Evolutionary conservation across 2,329 filamentous ascomycete species (phyloP).

Genomic region (Cladophialophora psammophila): DNA sequence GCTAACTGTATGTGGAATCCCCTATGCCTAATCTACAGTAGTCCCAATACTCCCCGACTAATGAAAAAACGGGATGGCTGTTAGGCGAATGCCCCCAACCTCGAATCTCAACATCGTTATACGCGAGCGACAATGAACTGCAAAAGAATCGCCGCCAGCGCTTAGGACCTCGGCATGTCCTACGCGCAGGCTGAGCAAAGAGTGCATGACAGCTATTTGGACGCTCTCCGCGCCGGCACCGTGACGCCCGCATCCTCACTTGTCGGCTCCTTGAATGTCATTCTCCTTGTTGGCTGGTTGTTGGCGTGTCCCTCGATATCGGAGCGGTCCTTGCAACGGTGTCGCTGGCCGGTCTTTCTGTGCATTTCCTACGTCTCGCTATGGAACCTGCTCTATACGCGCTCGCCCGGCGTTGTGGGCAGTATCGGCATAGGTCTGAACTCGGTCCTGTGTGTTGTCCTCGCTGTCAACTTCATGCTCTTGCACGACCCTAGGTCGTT

Average conservation of each 20-base stretch:
- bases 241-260: conserved; percentile 8
- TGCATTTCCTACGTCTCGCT: conserved; percentile 1
- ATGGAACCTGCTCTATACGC: conserved; percentile 10
- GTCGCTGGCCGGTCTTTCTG: conserved; percentile 6
- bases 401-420: conserved; percentile 13
- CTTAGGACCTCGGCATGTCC: background rate
- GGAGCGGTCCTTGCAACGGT: background rate
- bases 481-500: conserved; percentile 10
- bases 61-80: background rate
- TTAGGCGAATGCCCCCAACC: too few relatives aligned
- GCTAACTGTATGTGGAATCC: background rate
- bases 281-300: conserved; percentile 13
- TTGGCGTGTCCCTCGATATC: conserved; percentile 1
- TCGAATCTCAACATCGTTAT: too few relatives aligned
- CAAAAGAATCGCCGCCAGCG: background rate
- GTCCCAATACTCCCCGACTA: background rate
- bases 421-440: conserved; percentile 12
- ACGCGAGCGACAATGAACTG: background rate
- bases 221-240: background rate
- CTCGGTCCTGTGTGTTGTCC: conserved; percentile 4
- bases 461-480: conserved; percentile 13
- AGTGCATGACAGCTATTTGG: background rate
- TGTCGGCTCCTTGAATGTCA: conserved; percentile 12
- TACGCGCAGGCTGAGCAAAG: conserved; percentile 8
- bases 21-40: background rate